Evolutionary conservation across 371 early-diverging fungal genomes (phyloP), one percentile per base, ranked within the genome.

Genomic region (Lichtheimia hyalospora): DNA sequence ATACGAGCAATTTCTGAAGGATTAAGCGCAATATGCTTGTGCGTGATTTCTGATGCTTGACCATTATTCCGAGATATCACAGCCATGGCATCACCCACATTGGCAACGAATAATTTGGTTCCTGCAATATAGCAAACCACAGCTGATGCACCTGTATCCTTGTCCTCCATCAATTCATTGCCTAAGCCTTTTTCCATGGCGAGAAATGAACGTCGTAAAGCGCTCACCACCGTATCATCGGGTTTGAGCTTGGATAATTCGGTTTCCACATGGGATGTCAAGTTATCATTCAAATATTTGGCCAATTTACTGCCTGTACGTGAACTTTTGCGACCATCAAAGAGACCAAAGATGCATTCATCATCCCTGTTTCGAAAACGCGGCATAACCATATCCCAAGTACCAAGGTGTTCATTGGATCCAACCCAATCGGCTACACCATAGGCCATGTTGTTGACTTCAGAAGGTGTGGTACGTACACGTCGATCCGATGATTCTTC

Each of bases 381-480:
- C 5, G 93, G 91, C 73, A 87, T 81, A 5, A 90, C 92, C 27
- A 90, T 63, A 66, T 94, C 95, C 91, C 93, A 92, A 4, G 87
- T 78, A 3, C 85, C 79, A 12, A 92, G 67, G 53, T 77, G 71
- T 53, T 82, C 77, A 40, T 85, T 87, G n/a, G 71, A 75, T 16
- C 89, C 91, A 8, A 92, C 62, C 57, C 87, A 84, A 56, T 96
- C 96, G 0, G 94, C 93, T 61, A 95, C 89, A 25, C 94, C 94
- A 67, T 94, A 95, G 4, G 87, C 74, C 77, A 96, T 90, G 25
- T 82, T 84, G 63, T 89, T 87, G 28, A 92, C 85, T 52, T 83
- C 88, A 15, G 92, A 90, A 23, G 88, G 88, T 1, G 93, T 91
- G 0, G 93, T 94, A 50, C 96, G 85, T 15, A 95, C 86, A 51